Percentiles rank a stretch among this genome's conserved stretches.
Evolutionary conservation across 2,329 filamentous ascomycete genomes (phyloP).

Genomic region (Arthroderma sp.): DNA sequence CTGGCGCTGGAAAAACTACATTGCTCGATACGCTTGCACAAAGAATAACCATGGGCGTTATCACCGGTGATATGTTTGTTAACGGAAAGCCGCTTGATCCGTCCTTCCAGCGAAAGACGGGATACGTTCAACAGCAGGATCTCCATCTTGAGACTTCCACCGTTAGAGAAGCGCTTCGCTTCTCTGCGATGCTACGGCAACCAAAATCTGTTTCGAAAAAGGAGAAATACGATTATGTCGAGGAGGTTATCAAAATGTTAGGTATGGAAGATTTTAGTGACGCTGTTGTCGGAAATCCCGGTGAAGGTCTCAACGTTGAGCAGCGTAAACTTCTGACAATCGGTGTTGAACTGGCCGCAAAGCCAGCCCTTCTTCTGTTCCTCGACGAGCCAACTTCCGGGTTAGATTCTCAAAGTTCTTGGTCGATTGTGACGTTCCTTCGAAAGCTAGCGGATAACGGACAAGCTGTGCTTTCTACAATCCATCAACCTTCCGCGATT

Average conservation of each 20-base stretch:
- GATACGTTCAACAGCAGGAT: slow-evolving; percentile 58
- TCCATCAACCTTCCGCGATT: slow-evolving; percentile 84
- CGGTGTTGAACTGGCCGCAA: slow-evolving; percentile 82
- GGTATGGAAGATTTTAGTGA: slow-evolving; percentile 84
- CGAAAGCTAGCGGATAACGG: slow-evolving; percentile 77
- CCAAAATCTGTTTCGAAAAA: slow-evolving; percentile 53
- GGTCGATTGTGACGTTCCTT: slow-evolving; percentile 72
- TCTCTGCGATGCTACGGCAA: slow-evolving; percentile 73
- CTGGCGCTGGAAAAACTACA: slow-evolving; percentile 50
- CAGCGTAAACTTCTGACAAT: slow-evolving; percentile 68
- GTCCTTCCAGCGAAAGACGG: slow-evolving; percentile 52
- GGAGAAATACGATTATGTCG: slow-evolving; percentile 75
- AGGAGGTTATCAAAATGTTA: slow-evolving; percentile 73
- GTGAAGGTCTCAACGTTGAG: slow-evolving; percentile 55
- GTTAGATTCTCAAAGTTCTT: slow-evolving; percentile 79
- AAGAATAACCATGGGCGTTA: slow-evolving; percentile 47
- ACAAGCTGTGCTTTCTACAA: slow-evolving; percentile 81
- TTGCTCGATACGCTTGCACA: slow-evolving; percentile 45
- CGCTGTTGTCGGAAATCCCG: slow-evolving; percentile 74
- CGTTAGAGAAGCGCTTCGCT: slow-evolving; percentile 73
- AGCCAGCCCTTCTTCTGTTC: slow-evolving; percentile 73
- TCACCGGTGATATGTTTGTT: slow-evolving; percentile 54
- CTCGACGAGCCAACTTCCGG: slow-evolving; percentile 88
- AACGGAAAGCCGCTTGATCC: slow-evolving; percentile 44
- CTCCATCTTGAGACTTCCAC: slow-evolving; percentile 72